Base-by-base conservation (phyloP, 2,329 filamentous ascomycete genomes). In the Ophiostoma tasmaniense region DNA sequence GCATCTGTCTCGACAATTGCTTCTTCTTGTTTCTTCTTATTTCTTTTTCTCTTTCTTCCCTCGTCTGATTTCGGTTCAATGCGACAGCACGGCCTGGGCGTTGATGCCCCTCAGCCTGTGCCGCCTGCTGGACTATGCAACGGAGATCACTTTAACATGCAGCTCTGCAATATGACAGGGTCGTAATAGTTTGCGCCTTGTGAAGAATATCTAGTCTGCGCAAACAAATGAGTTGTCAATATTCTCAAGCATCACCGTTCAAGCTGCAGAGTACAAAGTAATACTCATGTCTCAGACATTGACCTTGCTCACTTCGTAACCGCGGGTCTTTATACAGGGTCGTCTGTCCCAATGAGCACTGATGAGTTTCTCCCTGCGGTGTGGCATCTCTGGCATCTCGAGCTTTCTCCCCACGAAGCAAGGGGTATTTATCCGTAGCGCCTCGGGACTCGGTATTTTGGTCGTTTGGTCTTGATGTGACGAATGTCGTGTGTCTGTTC, bases 71-170 rank as follows among this genome's bases (percentile, higher is more conserved):
- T 55, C 10, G n/a, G 22, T 25, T 11, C 22, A 55, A 28, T 55
- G 50, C 50, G 22, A 55, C 50, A 55, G 50, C 50, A 55, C 50
- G 50, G 50, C 42, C 42, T 45, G 17, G 20, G 22, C 20, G 45
- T 59, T 59, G 45, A 28, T 13, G 45, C n/a, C 25, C 14, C 39
- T 8, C 25, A 10, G 25, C 37, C 67, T 64, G 39, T 68, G 67
- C 67, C 67, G 67, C 59, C 10, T 68, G 14, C 45, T 33, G 14
- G 22, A 39, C 67, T 42, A 68, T 68, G 67, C 67, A 59, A 33
- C 45, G 67, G 62, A 62, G 67, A 68, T 68, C 68, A 66, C 13
- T 66, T 37, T 39, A 37, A 52, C 37, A 67, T 45, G 35, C 25
- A 33, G 55, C 20, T 17, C 17, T 30, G 17, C 7, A 25, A 55